A percentile compares a stretch with the other conserved stretches of the same genome.
Evolutionary conservation across 2,329 filamentous ascomycete species (phyloP).

Genomic region (Apiospora pterosperma): DNA sequence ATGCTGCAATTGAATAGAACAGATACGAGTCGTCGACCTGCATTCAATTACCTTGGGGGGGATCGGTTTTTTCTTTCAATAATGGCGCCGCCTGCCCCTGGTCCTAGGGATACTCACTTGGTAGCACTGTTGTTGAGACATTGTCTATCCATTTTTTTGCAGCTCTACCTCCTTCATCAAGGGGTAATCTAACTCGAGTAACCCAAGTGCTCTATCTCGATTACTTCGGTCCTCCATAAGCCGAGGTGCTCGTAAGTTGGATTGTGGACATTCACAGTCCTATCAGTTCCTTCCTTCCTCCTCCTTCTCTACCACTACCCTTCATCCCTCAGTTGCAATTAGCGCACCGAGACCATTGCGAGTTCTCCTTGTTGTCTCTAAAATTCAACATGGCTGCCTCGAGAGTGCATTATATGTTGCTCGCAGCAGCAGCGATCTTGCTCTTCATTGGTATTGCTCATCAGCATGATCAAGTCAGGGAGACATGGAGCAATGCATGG

Average conservation of each 20-base stretch:
- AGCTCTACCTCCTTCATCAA: background rate
- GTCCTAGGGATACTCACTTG: background rate
- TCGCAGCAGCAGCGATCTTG: constrained; percentile 6
- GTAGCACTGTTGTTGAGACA: background rate
- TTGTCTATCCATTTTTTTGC: background rate
- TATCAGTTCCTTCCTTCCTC: background rate
- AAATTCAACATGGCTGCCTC: constrained; percentile 1
- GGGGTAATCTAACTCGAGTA: constrained; percentile 1
- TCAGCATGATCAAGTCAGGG: constrained; percentile 8
- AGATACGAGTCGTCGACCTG: background rate
- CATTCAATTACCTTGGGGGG: background rate
- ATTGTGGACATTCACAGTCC: background rate
- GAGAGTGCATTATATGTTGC: constrained; percentile 4
- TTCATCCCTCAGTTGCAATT: background rate
- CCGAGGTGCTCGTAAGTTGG: background rate
- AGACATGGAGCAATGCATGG: constrained; percentile 6
- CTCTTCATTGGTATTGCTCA: constrained; percentile 7
- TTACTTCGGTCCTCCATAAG: background rate
- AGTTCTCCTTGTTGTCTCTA: background rate
- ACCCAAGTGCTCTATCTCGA: background rate
- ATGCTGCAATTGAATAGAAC: background rate
- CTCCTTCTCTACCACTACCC: background rate
- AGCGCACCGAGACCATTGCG: background rate
- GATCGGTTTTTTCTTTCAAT: background rate
- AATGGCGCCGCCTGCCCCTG: background rate